Evolutionary conservation across 2,329 filamentous ascomycete genomes (phyloP), one percentile per base, ranked within the genome.

Genomic region (Bipolaris oryzae): DNA sequence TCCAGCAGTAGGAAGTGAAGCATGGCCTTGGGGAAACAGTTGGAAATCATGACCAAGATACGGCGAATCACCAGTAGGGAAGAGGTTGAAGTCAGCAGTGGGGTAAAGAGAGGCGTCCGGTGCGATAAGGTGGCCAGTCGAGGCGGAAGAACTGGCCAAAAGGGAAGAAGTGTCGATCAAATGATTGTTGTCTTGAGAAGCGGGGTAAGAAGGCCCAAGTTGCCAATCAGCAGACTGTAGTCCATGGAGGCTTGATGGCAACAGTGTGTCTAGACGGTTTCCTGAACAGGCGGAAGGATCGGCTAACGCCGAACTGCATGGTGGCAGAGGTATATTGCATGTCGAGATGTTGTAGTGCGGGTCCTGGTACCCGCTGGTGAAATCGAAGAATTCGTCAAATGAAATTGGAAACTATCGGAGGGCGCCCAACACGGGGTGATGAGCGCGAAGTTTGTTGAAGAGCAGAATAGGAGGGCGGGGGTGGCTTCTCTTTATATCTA

Each of bases 311-410:
- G 54, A 62, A 62, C 54, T 61, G 62, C 63, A 68, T 67, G 63
- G 13, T 59, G 56, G 58, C 43, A 49, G 50, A 55, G 60, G 65
- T 53, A 53, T 61, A 65, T 54, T 74, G 62, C 73, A 75, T 75
- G 35, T 49, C 58, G 66, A 63, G 58, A 74, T 74, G 60, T 60
- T 67, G 63, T 59, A 63, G 57, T 54, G 70, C 73, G 73, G 71
- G 71, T 65, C 67, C 56, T 67, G 56, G 46, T 66, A 64, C 72
- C 72, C 73, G 73, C 72, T 72, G 67, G 64, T 67, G 64, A 71
- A 73, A 68, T 64, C 66, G 63, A 74, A 61, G 63, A 68, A 72
- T 33, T 74, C 71, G 59, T 75, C 73, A 74, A 71, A 66, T 57
- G 65, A 65, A 74, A 75, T 74, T 74, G 67, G 66, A 68, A 62